phyloP scores from a whole-genome alignment of 306 rosid species.

The Prunus campanulata region DNA sequence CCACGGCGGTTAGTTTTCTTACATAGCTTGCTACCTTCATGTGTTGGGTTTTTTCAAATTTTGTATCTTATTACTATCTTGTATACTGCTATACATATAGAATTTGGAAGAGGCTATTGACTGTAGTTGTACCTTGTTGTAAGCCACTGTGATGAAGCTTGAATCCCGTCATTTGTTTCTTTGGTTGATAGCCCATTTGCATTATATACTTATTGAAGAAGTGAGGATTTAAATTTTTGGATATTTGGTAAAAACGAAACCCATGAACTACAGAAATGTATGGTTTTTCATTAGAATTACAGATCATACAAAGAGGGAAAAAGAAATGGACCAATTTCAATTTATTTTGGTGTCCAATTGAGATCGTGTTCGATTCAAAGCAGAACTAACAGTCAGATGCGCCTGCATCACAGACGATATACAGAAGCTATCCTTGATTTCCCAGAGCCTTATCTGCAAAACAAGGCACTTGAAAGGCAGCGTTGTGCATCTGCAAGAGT shows the following conservation, averaged over 20 bases:
- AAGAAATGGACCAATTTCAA: neutral
- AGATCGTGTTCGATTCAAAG: neutral
- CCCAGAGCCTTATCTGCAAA: neutral
- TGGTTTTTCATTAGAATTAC: no score
- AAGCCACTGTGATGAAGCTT: neutral
- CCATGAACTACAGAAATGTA: no score
- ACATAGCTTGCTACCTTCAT: neutral
- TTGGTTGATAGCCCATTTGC: neutral
- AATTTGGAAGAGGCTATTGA: neutral
- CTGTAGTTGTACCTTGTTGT: neutral
- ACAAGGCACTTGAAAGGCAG: slow-evolving; percentile 31
- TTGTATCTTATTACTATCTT: neutral
- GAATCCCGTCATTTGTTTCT: neutral
- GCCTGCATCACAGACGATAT: no score
- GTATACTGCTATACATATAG: neutral
- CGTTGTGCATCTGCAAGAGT: slow-evolving; percentile 35
- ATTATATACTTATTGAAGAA: neutral
- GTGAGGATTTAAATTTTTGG: neutral
- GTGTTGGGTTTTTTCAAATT: neutral
- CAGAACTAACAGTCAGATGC: neutral
- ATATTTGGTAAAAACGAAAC: neutral
- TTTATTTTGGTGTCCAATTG: neutral
- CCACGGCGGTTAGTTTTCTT: slow-evolving; percentile 7
- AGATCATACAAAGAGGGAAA: no score
- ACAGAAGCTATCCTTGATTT: no score